Evolutionary conservation across 2,329 filamentous ascomycete genomes (phyloP).

Genomic region (Berkeleyomyces basicola): DNA sequence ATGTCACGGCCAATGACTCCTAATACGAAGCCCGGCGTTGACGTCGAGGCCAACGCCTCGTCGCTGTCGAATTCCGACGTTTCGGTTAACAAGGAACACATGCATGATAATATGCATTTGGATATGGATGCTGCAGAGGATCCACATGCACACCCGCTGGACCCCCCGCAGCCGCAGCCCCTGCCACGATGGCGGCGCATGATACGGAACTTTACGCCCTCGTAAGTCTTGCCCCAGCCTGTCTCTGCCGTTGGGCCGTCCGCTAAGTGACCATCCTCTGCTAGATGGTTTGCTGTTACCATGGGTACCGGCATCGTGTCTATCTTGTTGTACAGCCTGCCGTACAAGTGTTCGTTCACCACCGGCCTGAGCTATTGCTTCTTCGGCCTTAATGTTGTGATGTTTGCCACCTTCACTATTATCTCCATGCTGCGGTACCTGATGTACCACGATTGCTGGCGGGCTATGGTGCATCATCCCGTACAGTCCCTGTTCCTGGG

Average conservation of each 20-base stretch:
- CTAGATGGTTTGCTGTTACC: constrained; percentile 40
- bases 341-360: constrained; percentile 40
- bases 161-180: background rate
- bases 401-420: constrained; percentile 38
- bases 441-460: constrained; percentile 49
- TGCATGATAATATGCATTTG: background rate
- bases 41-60: background rate
- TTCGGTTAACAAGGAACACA: background rate
- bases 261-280: background rate
- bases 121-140: background rate
- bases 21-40: background rate
- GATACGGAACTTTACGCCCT: constrained; percentile 37
- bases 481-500: constrained; percentile 52
- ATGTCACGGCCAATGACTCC: background rate
- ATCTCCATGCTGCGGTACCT: constrained; percentile 44
- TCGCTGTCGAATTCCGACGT: background rate
- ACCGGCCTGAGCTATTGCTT: constrained; percentile 42
- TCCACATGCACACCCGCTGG: background rate
- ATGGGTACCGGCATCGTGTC: constrained; percentile 56
- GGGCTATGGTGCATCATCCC: constrained; percentile 49
- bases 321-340: constrained; percentile 43
- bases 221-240: constrained; percentile 23
- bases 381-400: constrained; percentile 40
- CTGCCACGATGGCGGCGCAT: constrained; percentile 26
- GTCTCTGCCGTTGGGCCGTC: background rate